Evolutionary conservation across 2,329 filamentous ascomycete genomes (phyloP).

Genomic region (Teratosphaeria nubilosa): DNA sequence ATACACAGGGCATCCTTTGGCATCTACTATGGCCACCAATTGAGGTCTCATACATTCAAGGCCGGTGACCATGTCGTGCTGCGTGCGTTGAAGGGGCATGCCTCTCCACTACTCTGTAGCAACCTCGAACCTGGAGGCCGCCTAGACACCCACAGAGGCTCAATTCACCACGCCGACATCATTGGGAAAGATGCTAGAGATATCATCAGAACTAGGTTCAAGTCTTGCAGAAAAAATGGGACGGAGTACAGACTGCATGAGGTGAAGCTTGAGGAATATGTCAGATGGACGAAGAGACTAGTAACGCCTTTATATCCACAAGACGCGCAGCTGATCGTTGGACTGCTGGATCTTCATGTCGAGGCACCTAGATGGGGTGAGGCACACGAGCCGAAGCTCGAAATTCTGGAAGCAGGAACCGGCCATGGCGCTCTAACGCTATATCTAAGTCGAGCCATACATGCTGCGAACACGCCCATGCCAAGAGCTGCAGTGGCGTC

Average conservation of each 20-base stretch:
- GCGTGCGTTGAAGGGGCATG: constrained; percentile 26
- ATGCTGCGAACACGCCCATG: constrained; percentile 55
- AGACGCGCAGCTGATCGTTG: constrained; percentile 66
- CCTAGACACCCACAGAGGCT: constrained; percentile 38
- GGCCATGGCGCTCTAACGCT: constrained; percentile 74
- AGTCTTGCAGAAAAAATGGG: constrained; percentile 21
- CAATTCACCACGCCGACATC: constrained; percentile 44
- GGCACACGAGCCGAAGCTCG: constrained; percentile 38
- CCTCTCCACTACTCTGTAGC: constrained; percentile 30
- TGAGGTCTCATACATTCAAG: constrained; percentile 9
- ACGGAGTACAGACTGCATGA: constrained; percentile 47
- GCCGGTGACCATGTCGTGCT: constrained; percentile 29
- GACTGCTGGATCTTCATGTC: constrained; percentile 64
- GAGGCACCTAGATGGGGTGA: constrained; percentile 27
- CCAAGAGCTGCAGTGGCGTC: constrained; percentile 19
- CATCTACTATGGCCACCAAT: background rate
- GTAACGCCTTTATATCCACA: constrained; percentile 74
- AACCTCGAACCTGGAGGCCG: constrained; percentile 25
- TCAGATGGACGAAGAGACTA: constrained; percentile 53
- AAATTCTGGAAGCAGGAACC: constrained; percentile 76
- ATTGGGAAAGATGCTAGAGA: constrained; percentile 55
- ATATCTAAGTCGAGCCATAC: constrained; percentile 63
- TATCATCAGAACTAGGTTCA: constrained; percentile 39
- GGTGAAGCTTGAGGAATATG: constrained; percentile 64
- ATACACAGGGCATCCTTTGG: background rate